phyloP scores from a whole-genome alignment of 2,329 filamentous ascomycete species.

The Colletotrichum gigasporum region DNA sequence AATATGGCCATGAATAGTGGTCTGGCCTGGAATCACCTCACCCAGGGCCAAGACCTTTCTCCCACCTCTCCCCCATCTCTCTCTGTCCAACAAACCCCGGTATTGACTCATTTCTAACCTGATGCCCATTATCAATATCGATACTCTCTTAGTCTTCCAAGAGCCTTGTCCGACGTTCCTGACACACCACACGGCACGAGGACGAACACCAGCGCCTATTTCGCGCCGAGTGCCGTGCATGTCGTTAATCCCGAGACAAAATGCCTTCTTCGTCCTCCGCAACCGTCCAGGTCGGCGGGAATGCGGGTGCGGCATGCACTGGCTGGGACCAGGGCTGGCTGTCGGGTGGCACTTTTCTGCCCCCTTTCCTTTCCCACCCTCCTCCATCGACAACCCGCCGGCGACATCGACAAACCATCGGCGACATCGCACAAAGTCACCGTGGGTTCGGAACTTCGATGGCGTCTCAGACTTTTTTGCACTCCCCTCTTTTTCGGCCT shows the following conservation, averaged over 20 bases:
- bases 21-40: neutral
- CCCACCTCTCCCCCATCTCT: neutral
- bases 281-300: too few relatives aligned
- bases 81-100: too few relatives aligned
- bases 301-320: slow-evolving; percentile 4
- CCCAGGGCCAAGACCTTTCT: neutral
- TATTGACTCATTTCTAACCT: neutral
- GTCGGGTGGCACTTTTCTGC: too few relatives aligned
- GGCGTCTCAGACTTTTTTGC: too few relatives aligned
- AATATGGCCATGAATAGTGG: neutral
- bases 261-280: too few relatives aligned
- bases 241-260: neutral
- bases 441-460: too few relatives aligned
- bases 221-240: neutral
- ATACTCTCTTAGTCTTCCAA: neutral
- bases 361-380: neutral
- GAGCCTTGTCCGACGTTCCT: neutral
- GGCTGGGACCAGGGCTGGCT: neutral
- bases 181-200: neutral
- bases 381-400: neutral
- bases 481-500: too few relatives aligned
- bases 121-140: neutral
- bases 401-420: too few relatives aligned
- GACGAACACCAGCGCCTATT: neutral
- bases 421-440: too few relatives aligned